Percentiles rank a stretch among this genome's conserved stretches.
These are phyloP conservation scores for Aspergillus sp. DNA, from an alignment of 2,329 filamentous ascomycete genomes.

Conservation along the genomic window DNA sequence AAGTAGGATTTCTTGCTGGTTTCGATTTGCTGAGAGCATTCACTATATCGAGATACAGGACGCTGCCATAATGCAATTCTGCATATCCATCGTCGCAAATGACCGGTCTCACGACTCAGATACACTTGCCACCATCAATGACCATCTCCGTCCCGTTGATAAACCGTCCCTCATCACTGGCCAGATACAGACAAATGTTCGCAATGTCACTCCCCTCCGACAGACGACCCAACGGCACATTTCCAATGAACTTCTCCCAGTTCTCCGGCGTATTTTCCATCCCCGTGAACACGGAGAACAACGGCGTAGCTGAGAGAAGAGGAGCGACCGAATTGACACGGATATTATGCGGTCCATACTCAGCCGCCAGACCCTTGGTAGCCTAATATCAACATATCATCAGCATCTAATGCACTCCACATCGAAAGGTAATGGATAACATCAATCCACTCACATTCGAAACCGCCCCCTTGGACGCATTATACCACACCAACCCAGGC, in stretches of 20 bases:
- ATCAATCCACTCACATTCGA: slow-evolving; percentile 38
- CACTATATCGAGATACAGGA: background rate
- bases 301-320: slow-evolving; percentile 65
- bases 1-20: background rate
- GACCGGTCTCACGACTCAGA: slow-evolving; percentile 22
- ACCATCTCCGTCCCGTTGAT: slow-evolving; percentile 72
- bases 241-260: slow-evolving; percentile 45
- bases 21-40: background rate
- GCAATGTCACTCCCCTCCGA: slow-evolving; percentile 63
- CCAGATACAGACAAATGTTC: slow-evolving; percentile 69
- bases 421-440: background rate
- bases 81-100: background rate
- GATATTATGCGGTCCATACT: slow-evolving; percentile 72
- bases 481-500: slow-evolving; percentile 50
- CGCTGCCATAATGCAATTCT: background rate
- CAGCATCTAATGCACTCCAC: background rate
- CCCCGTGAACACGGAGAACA: slow-evolving; percentile 53
- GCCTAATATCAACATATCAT: slow-evolving; percentile 44
- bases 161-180: slow-evolving; percentile 70
- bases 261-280: slow-evolving; percentile 50
- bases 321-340: slow-evolving; percentile 73
- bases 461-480: slow-evolving; percentile 48
- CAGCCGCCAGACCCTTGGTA: slow-evolving; percentile 68
- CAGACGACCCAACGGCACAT: slow-evolving; percentile 46
- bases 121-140: slow-evolving; percentile 58